These are phyloP conservation scores for Edaphochlamys debaryana DNA, from an alignment of 139 green algal genomes.

Conservation along the genomic window DNA sequence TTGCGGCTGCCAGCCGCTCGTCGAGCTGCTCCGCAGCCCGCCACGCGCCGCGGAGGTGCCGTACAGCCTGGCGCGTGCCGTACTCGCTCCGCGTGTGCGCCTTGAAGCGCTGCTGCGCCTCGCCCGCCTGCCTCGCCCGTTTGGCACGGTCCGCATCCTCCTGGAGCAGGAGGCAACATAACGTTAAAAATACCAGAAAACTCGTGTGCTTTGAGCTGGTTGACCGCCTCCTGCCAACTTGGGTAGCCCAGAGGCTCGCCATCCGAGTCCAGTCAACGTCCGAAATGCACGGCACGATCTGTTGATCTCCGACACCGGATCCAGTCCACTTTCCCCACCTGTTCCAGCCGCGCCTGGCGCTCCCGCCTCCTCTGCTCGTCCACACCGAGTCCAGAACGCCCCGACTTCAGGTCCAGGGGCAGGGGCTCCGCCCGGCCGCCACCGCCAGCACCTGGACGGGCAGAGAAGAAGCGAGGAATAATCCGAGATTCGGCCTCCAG, in stretches of 20 bases:
- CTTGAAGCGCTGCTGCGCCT: slow-evolving; percentile 3
- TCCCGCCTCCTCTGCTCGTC: slow-evolving; percentile 14
- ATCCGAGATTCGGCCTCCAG: too few species aligned
- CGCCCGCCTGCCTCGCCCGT: background rate
- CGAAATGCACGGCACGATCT: background rate
- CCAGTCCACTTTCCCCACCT: background rate
- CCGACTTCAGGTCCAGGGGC: background rate
- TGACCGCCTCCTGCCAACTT: background rate
- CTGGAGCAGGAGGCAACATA: background rate
- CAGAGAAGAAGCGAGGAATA: too few species aligned
- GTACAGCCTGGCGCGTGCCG: background rate
- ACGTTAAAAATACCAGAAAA: background rate
- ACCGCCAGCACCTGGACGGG: background rate
- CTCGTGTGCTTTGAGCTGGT: background rate
- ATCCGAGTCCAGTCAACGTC: background rate
- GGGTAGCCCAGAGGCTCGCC: too few species aligned
- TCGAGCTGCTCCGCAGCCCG: slow-evolving; percentile 4
- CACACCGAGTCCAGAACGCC: slow-evolving; percentile 2
- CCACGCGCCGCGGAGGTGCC: slow-evolving; percentile 29
- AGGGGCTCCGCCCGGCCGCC: background rate
- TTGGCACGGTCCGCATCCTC: slow-evolving; percentile 3
- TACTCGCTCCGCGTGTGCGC: background rate
- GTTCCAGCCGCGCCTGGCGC: background rate
- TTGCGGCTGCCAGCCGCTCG: too few species aligned
- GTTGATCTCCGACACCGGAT: too few species aligned